These are phyloP conservation scores for Pseudogymnoascus sp. DNA, from an alignment of 2,329 filamentous ascomycete genomes.

Conservation along the genomic window DNA sequence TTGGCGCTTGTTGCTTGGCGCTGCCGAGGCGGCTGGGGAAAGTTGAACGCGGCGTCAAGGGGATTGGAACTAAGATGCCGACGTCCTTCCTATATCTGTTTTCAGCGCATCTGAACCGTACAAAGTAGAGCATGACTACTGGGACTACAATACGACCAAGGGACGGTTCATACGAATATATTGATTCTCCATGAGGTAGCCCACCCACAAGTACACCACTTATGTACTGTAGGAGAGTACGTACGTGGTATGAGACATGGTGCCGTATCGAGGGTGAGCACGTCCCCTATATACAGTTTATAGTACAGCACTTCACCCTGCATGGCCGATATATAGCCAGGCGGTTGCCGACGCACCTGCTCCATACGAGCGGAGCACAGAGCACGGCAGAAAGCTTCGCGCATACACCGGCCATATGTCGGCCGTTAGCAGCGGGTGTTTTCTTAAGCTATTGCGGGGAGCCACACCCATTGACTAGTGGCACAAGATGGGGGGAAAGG, in stretches of 20 bases:
- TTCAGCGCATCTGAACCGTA: background rate
- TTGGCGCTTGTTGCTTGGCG: background rate
- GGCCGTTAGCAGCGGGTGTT: background rate
- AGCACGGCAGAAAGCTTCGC: background rate
- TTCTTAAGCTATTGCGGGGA: constrained; percentile 2
- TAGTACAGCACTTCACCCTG: background rate
- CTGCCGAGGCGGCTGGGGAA: background rate
- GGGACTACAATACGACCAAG: background rate
- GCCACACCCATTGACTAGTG: background rate
- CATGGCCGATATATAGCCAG: background rate
- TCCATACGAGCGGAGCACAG: background rate
- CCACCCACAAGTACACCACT: background rate
- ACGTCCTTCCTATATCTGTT: background rate
- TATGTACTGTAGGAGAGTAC: background rate
- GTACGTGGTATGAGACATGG: background rate
- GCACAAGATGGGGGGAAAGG: background rate
- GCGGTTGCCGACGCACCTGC: background rate
- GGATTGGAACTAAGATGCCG: background rate
- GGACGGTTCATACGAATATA: background rate
- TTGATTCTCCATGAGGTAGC: background rate
- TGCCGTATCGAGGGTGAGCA: background rate
- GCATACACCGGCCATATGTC: background rate
- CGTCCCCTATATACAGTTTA: background rate
- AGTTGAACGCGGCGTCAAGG: background rate
- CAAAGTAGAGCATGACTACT: background rate